A percentile compares a stretch with the other conserved stretches of the same genome.
These are phyloP conservation scores for Zasmidium angulare DNA, from an alignment of 2,329 filamentous ascomycete species.

Conservation along the genomic window DNA sequence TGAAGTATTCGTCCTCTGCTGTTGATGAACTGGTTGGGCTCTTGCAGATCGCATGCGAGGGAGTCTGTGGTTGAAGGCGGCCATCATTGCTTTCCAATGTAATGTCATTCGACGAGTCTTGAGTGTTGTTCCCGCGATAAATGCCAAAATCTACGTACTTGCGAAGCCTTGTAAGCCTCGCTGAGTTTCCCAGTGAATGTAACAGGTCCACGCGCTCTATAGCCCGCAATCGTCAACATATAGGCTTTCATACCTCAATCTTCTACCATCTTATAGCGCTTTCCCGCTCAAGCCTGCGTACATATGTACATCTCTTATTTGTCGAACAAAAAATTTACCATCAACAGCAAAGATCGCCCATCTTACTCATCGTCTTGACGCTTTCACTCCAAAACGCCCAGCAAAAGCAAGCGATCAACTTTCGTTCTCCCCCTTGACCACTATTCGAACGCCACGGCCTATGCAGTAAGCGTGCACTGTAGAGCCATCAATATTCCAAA, in stretches of 20 bases:
- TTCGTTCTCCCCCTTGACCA: background rate
- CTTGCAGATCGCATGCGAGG: background rate
- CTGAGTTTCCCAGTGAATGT: no score
- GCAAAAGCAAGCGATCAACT: background rate
- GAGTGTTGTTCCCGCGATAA: no score
- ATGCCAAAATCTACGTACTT: no score
- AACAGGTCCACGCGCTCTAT: no score
- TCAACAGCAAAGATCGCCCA: background rate
- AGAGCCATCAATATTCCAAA: background rate
- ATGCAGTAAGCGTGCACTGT: background rate
- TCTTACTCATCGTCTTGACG: background rate
- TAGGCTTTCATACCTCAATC: no score
- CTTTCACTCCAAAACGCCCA: background rate
- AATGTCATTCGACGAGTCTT: no score
- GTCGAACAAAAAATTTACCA: background rate
- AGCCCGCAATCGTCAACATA: no score
- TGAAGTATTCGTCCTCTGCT: background rate
- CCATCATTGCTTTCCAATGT: no score
- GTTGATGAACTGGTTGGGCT: no score
- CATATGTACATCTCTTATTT: constrained; percentile 11
- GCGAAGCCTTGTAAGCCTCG: no score
- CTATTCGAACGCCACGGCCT: background rate
- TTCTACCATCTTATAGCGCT: no score
- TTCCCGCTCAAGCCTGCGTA: background rate
- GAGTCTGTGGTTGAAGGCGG: no score